Conservation (phyloP, 2,329 filamentous ascomycete genomes). For the Aspergillus calidoustus region DNA sequence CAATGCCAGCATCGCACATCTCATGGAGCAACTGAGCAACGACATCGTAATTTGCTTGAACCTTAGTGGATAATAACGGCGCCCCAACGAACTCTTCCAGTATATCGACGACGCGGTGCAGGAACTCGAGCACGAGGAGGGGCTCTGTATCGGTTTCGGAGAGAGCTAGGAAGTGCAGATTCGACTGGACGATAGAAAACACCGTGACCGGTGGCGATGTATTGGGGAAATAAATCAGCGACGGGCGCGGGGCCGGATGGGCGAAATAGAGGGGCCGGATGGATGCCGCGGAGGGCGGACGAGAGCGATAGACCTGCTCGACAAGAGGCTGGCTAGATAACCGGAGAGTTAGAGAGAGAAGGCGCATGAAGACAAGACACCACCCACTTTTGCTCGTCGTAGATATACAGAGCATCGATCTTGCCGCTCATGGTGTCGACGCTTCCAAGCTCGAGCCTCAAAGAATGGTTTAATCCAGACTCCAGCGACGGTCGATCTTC, state of each 20-base stretch:
- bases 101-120: conserved; percentile 89
- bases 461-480: conserved; percentile 14
- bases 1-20: conserved; percentile 93
- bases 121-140: conserved; percentile 87
- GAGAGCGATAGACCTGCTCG: conserved; percentile 83
- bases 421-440: conserved; percentile 73
- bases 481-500: not conserved
- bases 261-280: conserved; percentile 87
- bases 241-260: conserved; percentile 79
- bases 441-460: conserved; percentile 28
- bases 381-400: conserved; percentile 87
- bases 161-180: conserved; percentile 83
- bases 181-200: conserved; percentile 85
- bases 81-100: conserved; percentile 93
- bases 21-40: conserved; percentile 90
- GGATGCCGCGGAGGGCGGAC: conserved; percentile 74
- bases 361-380: not conserved
- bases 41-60: conserved; percentile 90
- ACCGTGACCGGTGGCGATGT: conserved; percentile 84
- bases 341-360: conserved; percentile 17
- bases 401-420: conserved; percentile 95
- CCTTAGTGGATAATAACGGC: conserved; percentile 81
- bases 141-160: conserved; percentile 87
- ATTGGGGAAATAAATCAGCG: conserved; percentile 81
- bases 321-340: conserved; percentile 75